Evolutionary conservation across 2,329 filamentous ascomycete genomes (phyloP).

Genomic region (Fusarium sp.): DNA sequence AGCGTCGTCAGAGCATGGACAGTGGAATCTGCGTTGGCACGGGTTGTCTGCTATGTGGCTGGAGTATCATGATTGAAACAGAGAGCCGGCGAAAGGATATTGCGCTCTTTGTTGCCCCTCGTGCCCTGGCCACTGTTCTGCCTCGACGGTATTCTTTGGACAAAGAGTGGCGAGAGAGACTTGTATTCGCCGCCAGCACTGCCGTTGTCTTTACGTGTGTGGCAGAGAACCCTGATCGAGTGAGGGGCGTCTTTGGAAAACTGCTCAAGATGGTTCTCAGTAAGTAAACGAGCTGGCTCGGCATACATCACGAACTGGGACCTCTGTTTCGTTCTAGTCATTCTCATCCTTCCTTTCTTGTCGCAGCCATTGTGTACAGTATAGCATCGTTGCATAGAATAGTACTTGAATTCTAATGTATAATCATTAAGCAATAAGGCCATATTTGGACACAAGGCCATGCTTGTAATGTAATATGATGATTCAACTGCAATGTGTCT

Average conservation of each 20-base stretch:
- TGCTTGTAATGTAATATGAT: background rate
- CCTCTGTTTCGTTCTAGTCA: background rate
- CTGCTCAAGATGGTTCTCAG: conserved; percentile 63
- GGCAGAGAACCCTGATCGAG: conserved; percentile 67
- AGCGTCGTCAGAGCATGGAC: conserved; percentile 62
- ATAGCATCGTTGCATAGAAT: background rate
- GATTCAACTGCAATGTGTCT: conserved; percentile 12
- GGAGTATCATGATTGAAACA: conserved; percentile 81
- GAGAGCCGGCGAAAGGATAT: conserved; percentile 74
- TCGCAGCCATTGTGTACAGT: background rate
- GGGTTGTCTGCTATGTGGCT: conserved; percentile 81
- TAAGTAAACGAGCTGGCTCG: conserved; percentile 34
- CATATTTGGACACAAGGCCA: background rate
- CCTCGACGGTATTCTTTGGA: conserved; percentile 72
- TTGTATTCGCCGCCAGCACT: conserved; percentile 72
- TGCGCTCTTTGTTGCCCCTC: conserved; percentile 81
- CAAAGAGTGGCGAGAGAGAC: conserved; percentile 73
- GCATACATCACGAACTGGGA: background rate
- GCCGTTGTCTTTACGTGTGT: conserved; percentile 76
- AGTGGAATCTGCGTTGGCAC: conserved; percentile 73
- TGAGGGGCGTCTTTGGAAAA: conserved; percentile 74
- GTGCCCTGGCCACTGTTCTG: conserved; percentile 78
- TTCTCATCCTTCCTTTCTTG: background rate
- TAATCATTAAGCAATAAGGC: conserved; percentile 1
- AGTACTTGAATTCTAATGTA: conserved; percentile 10